Base-by-base conservation (phyloP, 495 filamentous ascomycete species). In the Cudoniella acicularis region DNA sequence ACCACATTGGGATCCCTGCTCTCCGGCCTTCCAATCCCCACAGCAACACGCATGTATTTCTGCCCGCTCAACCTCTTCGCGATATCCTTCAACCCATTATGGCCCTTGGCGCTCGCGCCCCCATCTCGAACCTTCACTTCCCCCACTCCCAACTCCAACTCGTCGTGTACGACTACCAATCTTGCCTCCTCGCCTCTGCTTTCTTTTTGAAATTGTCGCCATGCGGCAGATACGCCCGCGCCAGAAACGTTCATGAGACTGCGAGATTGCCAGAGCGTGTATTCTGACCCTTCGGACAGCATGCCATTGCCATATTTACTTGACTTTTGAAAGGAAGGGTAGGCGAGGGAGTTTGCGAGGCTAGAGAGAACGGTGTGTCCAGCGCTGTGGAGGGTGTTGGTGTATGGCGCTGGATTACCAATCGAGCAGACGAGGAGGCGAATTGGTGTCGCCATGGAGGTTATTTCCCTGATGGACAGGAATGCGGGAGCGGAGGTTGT, bases 161-260 rank as follows among this genome's bases (percentile, higher is more conserved):
- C 88, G 65, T 92, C 88, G 69, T 92, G 87, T 24, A 92, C 65
- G 6, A 92, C 75, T 1, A 91, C 82, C 23, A 92, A 71, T 1
- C 75, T 75, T 22, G 77, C 73, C 22, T 71, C 63, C 47, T 73
- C 68, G 48, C 53, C 42, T 48, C 52, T 23, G 0, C 66, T 56
- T 10, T 74, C 72, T 3, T 56, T 52, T 18, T 70, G 40, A 49
- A 79, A 74, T 26, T 66, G 56, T 56, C 67, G 65, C 70, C 78
- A 76, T 23, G 75, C 73, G 17, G 62, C 62, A 9, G 64, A 58
- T 6, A 81, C 62, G 52, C 73, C 79, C 16, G 67, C 64, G 0
- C 84, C 84, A 2, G 79, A 82, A 25, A 82, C 72, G 70, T 91
- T 92, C 88, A 92, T 92, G 23, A 80, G 70, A 0, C 77, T 75